A percentile compares a stretch with the other conserved stretches of the same genome.
Evolutionary conservation across 257 asterid species (phyloP).

Genomic region (Nyctanthes arbortristis): DNA sequence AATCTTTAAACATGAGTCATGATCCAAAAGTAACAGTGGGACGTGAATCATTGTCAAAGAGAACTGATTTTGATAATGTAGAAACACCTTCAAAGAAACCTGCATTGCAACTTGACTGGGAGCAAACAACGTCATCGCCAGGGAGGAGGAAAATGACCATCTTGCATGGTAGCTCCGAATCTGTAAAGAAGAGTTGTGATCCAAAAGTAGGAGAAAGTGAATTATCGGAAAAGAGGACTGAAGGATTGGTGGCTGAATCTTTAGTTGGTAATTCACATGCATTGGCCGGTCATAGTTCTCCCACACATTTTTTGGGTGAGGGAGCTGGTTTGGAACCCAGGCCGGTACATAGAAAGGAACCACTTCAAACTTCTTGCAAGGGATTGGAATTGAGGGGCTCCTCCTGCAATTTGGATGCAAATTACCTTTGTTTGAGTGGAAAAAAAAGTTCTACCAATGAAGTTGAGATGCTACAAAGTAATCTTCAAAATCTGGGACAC

Average conservation of each 20-base stretch:
- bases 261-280: slow-evolving; percentile 24
- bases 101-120: slow-evolving; percentile 34
- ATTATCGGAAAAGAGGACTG: slow-evolving; percentile 21
- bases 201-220: slow-evolving; percentile 30
- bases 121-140: slow-evolving; percentile 28
- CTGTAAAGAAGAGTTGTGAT: slow-evolving; percentile 29
- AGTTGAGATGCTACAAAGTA: slow-evolving; percentile 29
- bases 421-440: slow-evolving; percentile 23
- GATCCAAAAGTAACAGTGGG: slow-evolving; percentile 29
- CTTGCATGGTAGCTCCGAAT: slow-evolving; percentile 39
- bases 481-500: slow-evolving; percentile 29
- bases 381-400: slow-evolving; percentile 29
- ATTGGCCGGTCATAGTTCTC: slow-evolving; percentile 28
- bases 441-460: slow-evolving; percentile 30
- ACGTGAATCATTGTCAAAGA: slow-evolving; percentile 21
- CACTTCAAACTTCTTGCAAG: slow-evolving; percentile 26
- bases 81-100: slow-evolving; percentile 34
- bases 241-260: slow-evolving; percentile 34
- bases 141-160: slow-evolving; percentile 48
- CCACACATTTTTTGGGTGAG: slow-evolving; percentile 21
- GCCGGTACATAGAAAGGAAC: slow-evolving; percentile 33
- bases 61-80: slow-evolving; percentile 18
- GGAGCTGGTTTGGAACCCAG: slow-evolving; percentile 30
- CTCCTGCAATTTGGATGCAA: slow-evolving; percentile 20
- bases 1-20: slow-evolving; percentile 33